Percentiles rank a stretch among this genome's conserved stretches.
Evolutionary conservation across 768 basidiomycete species (phyloP).

Genomic region (Artomyces pyxidatus): DNA sequence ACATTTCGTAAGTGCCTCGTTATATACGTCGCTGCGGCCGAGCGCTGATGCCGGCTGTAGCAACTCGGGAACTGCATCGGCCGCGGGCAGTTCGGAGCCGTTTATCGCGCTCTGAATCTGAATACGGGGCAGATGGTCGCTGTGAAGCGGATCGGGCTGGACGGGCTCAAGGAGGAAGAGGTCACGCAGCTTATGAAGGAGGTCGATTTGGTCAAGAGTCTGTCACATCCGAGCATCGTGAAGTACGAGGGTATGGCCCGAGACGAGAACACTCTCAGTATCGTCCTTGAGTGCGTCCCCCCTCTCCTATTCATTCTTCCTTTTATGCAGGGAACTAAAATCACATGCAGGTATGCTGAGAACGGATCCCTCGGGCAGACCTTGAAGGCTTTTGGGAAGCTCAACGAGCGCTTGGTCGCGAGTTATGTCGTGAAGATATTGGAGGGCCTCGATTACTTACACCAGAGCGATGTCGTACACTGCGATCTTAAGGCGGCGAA

Average conservation of each 20-base stretch:
- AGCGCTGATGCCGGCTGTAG: conserved; percentile 34
- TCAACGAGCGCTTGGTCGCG: conserved; percentile 88
- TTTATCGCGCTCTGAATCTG: conserved; percentile 90
- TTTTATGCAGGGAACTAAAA: conserved; percentile 12
- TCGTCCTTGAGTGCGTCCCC: conserved; percentile 81
- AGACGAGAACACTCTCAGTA: conserved; percentile 82
- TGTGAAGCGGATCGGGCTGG: conserved; percentile 90
- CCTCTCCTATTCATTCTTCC: conserved; percentile 7
- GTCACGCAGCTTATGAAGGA: conserved; percentile 89
- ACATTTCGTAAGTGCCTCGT: conserved; percentile 60
- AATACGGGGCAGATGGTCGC: conserved; percentile 97
- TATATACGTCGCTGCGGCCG: conserved; percentile 9
- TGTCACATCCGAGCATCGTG: conserved; percentile 93
- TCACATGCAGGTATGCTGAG: conserved; percentile 73
- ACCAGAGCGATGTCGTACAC: conserved; percentile 85
- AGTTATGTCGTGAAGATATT: conserved; percentile 94
- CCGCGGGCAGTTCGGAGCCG: conserved; percentile 92
- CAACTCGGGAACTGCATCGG: conserved; percentile 98
- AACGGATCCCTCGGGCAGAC: conserved; percentile 93
- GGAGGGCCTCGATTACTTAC: conserved; percentile 91
- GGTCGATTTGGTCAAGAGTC: conserved; percentile 84
- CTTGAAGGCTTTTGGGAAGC: conserved; percentile 85
- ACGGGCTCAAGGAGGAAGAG: conserved; percentile 86
- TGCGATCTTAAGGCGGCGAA: conserved; percentile 98
- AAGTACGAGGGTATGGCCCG: conserved; percentile 95